Percentiles rank a stretch among this genome's conserved stretches.
These are phyloP conservation scores for Beauveria pseudobassiana DNA, from an alignment of 2,329 filamentous ascomycete genomes.

Conservation along the genomic window DNA sequence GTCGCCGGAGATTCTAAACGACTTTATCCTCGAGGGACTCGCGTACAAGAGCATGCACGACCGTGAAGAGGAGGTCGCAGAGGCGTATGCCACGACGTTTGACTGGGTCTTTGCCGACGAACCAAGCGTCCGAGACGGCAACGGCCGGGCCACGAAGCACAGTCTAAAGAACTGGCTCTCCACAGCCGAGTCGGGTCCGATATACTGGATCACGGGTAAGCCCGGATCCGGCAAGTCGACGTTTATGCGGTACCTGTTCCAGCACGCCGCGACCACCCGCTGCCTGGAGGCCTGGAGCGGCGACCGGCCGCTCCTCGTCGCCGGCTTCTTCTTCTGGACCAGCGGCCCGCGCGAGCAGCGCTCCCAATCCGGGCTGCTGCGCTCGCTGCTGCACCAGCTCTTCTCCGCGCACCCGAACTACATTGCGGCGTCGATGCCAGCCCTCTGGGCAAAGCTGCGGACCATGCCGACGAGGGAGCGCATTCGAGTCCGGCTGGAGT, in stretches of 20 bases:
- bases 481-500: constrained; percentile 22
- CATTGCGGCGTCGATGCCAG: constrained; percentile 20
- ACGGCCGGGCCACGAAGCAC: constrained; percentile 4
- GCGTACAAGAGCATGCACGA: constrained; percentile 26
- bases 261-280: constrained; percentile 15
- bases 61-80: constrained; percentile 23
- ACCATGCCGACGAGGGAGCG: constrained; percentile 25
- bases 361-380: constrained; percentile 28
- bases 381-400: constrained; percentile 29
- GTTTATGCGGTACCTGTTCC: constrained; percentile 31
- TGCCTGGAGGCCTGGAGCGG: constrained; percentile 20
- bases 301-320: constrained; percentile 21
- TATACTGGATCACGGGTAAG: constrained; percentile 33
- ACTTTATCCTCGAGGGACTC: constrained; percentile 25
- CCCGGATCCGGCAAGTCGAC: constrained; percentile 41
- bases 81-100: constrained; percentile 26
- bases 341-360: constrained; percentile 30
- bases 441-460: constrained; percentile 21
- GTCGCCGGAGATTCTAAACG: constrained; percentile 19
- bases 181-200: constrained; percentile 14
- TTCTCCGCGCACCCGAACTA: constrained; percentile 20
- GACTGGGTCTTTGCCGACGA: constrained; percentile 28
- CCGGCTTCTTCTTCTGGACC: constrained; percentile 40
- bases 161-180: constrained; percentile 23
- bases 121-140: neutral